Base-by-base conservation (phyloP, 768 basidiomycete species). In the Calocera cornea region DNA sequence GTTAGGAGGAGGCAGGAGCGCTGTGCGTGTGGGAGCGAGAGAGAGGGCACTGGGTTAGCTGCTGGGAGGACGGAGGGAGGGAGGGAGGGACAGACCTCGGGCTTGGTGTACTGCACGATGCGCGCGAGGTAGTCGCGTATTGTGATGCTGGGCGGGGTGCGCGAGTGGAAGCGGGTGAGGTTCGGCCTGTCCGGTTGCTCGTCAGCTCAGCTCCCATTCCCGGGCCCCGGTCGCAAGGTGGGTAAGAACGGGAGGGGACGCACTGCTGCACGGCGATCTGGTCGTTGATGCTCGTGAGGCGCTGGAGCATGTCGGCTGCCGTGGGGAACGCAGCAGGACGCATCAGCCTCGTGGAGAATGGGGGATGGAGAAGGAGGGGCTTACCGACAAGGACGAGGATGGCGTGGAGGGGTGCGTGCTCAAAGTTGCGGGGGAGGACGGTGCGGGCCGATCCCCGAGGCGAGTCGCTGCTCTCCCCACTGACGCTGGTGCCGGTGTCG, bases 241-340 rank as follows among this genome's bases (percentile, higher is more conserved):
- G 54, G 70, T 47, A 49, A 70, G 60, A 60, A 22, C 68, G 81
- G 67, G 60, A 40, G 34, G 33, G 5, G 64, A 29, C 85, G 73
- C 81, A 92, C 85, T 92, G 88, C 41, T 87, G 86, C 70, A 98
- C 81, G 67, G 92, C 89, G 77, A 99, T 93, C 75, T 85, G 86
- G 81, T 99, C 95, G 82, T 99, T 99, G 84, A 97, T 92, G 66
- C 83, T 81, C 78, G 97, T 94, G 73, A 99, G 81, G 70, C 94
- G 89, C 75, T 94, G 86, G 72, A 99, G 85, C 95, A 98, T 98
- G 78, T 95, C 90, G 73, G 92, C 93, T 95, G 76, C 33, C 47
- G n/a, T n/a, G n/a, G n/a, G n/a, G n/a, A n/a, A n/a, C n/a, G n/a
- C n/a, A n/a, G n/a, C n/a, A n/a, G n/a, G n/a, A n/a, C n/a, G n/a